A percentile compares a stretch with the other conserved stretches of the same genome.
Evolutionary conservation across 1,284 basidiomycete genomes (phyloP).

Genomic region (Cystobasidium slooffiae): DNA sequence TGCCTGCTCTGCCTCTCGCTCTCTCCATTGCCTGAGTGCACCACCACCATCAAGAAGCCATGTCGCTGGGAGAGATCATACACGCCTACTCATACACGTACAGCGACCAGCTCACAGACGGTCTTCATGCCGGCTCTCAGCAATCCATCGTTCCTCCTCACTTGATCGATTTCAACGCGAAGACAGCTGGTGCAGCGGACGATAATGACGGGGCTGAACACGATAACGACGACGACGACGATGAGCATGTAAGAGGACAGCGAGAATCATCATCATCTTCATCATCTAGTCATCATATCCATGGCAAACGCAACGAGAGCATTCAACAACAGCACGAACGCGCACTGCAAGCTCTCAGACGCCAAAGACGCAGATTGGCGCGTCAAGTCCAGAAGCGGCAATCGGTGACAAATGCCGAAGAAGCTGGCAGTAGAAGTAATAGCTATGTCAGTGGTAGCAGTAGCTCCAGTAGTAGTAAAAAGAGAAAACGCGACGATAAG

Average conservation of each 20-base stretch:
- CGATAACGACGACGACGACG: neutral
- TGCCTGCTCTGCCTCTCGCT: too few relatives aligned
- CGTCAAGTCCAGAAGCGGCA: slow-evolving; percentile 14
- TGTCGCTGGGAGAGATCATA: slow-evolving; percentile 31
- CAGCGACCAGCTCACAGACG: slow-evolving; percentile 24
- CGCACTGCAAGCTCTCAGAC: slow-evolving; percentile 10
- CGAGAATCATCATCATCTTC: neutral
- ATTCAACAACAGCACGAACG: slow-evolving; percentile 7
- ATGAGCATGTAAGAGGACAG: too few relatives aligned
- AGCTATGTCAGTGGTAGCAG: neutral
- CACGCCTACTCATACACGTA: slow-evolving; percentile 37
- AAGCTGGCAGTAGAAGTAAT: neutral
- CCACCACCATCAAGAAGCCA: neutral
- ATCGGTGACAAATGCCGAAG: neutral
- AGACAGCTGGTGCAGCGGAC: neutral
- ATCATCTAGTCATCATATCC: neutral
- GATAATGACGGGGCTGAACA: neutral
- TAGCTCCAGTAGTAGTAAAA: neutral
- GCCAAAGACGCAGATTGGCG: slow-evolving; percentile 5
- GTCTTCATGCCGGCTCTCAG: slow-evolving; percentile 21
- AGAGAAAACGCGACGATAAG: neutral
- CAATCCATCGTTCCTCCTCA: slow-evolving; percentile 15
- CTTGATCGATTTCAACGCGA: slow-evolving; percentile 5
- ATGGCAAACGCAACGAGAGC: neutral
- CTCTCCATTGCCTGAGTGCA: too few relatives aligned